These are phyloP conservation scores for Baorangia bicolor DNA, from an alignment of 768 basidiomycete species.

Conservation along the genomic window DNA sequence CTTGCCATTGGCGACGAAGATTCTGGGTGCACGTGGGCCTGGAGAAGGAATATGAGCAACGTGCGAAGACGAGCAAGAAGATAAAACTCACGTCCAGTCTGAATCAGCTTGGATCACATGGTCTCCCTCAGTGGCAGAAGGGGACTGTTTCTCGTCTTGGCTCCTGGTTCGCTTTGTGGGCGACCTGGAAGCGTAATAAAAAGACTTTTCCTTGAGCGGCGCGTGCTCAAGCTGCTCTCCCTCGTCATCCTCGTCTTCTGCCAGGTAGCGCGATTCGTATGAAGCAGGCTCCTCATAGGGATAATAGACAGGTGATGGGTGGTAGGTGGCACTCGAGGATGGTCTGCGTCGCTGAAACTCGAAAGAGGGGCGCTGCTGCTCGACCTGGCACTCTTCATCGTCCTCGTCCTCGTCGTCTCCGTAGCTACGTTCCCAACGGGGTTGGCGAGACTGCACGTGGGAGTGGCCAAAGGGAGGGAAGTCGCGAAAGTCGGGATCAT, in stretches of 20 bases:
- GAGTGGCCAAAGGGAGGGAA: constrained; percentile 44
- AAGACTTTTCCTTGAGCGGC: constrained; percentile 30
- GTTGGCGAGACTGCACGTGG: constrained; percentile 24
- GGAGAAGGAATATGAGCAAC: neutral
- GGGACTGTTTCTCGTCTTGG: constrained; percentile 21
- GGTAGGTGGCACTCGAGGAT: constrained; percentile 23
- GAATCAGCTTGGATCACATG: constrained; percentile 20
- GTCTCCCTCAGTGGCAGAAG: neutral
- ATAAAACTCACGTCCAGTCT: constrained; percentile 34
- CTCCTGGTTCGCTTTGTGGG: constrained; percentile 12
- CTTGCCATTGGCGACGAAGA: constrained; percentile 61
- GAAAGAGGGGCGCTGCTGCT: constrained; percentile 15
- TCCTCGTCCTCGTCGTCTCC: constrained; percentile 32
- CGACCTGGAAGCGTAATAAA: constrained; percentile 19
- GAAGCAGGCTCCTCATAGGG: constrained; percentile 32
- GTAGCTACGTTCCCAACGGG: constrained; percentile 36
- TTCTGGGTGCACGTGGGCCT: constrained; percentile 59
- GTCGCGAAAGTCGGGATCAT: constrained; percentile 68
- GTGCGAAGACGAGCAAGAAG: neutral
- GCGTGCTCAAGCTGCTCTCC: constrained; percentile 14
- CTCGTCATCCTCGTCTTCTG: constrained; percentile 29
- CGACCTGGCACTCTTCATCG: constrained; percentile 28
- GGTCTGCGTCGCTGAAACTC: constrained; percentile 24
- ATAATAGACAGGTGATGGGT: constrained; percentile 23
- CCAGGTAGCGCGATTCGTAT: constrained; percentile 27